Base-by-base conservation (phyloP, 2,329 filamentous ascomycete species). In the Apiospora phragmitis region DNA sequence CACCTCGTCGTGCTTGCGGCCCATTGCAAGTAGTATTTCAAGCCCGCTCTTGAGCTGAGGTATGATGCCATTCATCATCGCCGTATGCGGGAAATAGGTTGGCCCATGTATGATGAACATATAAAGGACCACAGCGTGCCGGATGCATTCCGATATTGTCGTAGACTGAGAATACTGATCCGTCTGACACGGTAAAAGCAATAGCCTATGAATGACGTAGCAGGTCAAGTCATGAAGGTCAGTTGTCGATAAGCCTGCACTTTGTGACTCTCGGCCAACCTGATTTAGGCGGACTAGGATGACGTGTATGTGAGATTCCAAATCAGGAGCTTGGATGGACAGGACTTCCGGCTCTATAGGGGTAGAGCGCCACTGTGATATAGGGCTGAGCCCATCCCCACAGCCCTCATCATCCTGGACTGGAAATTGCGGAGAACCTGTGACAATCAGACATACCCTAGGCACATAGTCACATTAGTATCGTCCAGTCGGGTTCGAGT, bases 391-490 rank as follows among this genome's bases (percentile, higher is more conserved):
- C 1, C 87, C 88, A 71, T 83, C 78, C 14, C 86, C 87, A 45
- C 77, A 74, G 0, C 85, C 85, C 8, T 75, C 65, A 41, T 89
- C 85, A 72, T 88, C 83, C 69, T 89, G 86, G 0, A 82, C 84
- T 4, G 80, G 71, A 70, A 89, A 90, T 71, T 89, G 87, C 24
- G 88, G 88, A 32, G 74, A 68, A 9, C 85, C 85, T 71, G 80
- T 87, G 7, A 90, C 82, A 4, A 90, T 79, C 82, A 90, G 82
- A 0, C 87, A 87, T n/a, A 89, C 86, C 88, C 88, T 89, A 42
- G 18, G 9, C 32, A 38, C 16, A 21, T 4, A n/a, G 38, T 14
- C 55, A 62, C 18, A 21, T 62, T 38, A 62, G 55, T 24, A 38
- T 38, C 18, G 6, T 38, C 9, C 55, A 12, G 32, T 2, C 18